Evolutionary conservation across 352 stramenopile species (phyloP), one percentile per base, ranked within the genome.

Genomic region (Phytophthora fragariaefolia): DNA sequence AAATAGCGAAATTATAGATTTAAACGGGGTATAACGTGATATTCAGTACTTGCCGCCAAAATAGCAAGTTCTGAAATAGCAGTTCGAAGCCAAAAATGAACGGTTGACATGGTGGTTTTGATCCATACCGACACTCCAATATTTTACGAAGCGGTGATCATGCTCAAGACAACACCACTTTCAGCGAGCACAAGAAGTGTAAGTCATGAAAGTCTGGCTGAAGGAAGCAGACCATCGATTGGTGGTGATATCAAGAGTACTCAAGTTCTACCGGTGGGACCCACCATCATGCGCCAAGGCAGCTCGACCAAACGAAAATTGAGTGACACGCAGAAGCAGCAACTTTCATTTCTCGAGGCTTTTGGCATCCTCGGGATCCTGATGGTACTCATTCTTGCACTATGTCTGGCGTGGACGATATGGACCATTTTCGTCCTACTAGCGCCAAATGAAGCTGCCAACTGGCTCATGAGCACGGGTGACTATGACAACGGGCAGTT

Each of bases 401-500:
- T 63, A 17, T 71, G 58, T 24, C 7, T 67, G 1, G 24, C 52
- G 23, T 76, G 63, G 63, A 67, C 63, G 3, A 9, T 15, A 4
- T 69, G 63, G 63, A 34, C 73, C n/a, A 45, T 76, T n/a, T 66
- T 66, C 15, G 53, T 70, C 13, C 49, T 12, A 2, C 15, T 73
- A 6, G 56, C 34, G 5, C 61, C 71, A 12, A 78, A 71, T 18
- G 17, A 58, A 30, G 65, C 66, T 2, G 70, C 59, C 5, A 78
- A 74, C 20, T 45, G 32, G 36, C 60, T 74, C 15, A 71, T 78
- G 70, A 24, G 58, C 30, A 78, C 66, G 20, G 46, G 13, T 0
- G 34, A 66, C 8, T 77, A 60, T n/a, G 66, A 78, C 48, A 51
- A 63, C 3, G 66, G 60, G 17, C 45, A 63, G 32, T 75, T 78